These are phyloP conservation scores for Hypoxylon perforatum DNA, from an alignment of 495 filamentous ascomycete genomes.

Conservation along the genomic window DNA sequence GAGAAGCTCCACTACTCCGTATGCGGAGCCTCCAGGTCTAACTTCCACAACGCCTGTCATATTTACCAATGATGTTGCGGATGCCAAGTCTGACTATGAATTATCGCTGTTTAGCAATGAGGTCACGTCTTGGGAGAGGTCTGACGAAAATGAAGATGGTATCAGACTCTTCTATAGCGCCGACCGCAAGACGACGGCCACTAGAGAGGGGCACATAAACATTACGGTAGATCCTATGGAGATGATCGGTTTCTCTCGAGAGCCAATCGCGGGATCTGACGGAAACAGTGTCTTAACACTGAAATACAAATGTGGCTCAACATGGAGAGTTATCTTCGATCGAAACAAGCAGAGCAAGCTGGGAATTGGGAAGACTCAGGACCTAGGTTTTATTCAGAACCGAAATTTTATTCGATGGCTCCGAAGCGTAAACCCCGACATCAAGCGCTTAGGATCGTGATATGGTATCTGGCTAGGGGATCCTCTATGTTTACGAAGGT, in stretches of 20 bases:
- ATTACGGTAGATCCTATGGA: conserved; percentile 32
- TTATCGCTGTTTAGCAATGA: conserved; percentile 32
- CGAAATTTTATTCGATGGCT: conserved; percentile 50
- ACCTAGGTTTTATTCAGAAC: conserved; percentile 50
- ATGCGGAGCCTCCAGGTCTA: not conserved
- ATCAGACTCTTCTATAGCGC: conserved; percentile 25
- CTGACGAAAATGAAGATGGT: conserved; percentile 16
- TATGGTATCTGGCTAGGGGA: too few species aligned
- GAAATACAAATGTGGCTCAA: conserved; percentile 21
- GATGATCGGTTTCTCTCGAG: conserved; percentile 18
- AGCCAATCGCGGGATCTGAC: conserved; percentile 15
- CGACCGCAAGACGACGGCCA: conserved; percentile 19
- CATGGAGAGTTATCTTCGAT: conserved; percentile 35
- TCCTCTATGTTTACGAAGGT: too few species aligned
- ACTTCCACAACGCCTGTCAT: not conserved
- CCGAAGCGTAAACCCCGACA: conserved; percentile 34
- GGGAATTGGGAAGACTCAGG: conserved; percentile 47
- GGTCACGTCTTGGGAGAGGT: conserved; percentile 27
- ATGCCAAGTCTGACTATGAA: conserved; percentile 29
- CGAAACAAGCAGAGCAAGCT: conserved; percentile 34
- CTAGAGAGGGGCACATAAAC: conserved; percentile 8
- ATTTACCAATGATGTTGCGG: not conserved
- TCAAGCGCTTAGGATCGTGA: conserved; percentile 31
- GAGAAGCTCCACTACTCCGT: not conserved
- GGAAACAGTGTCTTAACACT: conserved; percentile 25